Base-by-base conservation (phyloP, 148 eudicot species). In the Vaccinium corymbosum region DNA sequence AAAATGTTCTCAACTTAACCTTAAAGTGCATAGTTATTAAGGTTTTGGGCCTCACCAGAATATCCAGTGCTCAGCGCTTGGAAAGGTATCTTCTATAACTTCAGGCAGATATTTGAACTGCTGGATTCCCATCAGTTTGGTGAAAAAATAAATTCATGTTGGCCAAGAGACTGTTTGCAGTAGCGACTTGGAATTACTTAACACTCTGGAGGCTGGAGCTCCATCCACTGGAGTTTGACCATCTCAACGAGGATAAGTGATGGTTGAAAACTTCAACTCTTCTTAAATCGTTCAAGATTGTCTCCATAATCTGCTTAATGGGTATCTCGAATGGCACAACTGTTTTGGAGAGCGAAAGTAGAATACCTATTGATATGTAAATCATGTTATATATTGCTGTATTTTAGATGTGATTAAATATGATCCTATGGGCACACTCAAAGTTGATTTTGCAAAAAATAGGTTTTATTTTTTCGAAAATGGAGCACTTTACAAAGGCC, bases 401-500 rank as follows among this genome's bases (percentile, higher is more conserved):
- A 50, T 27, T 55, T 55, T 52, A 76, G 1, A 22, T 27, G 59
- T 78, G 15, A 78, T 2, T 8, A 51, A 15, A 64, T 22, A 10
- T 64, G 12, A 50, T 64, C 71, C 71, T 64, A 61, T 48, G 79
- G 79, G 27, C 15, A 53, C 42, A 4, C 57, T 52, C 38, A 78
- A 78, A 29, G 29, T 52, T 51, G 61, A 78, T 25, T 19, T 16
- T 55, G 42, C 25, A 2, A 11, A 35, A 52, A 77, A 22, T 46
- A 50, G 19, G 57, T 51, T 77, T 52, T 15, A 50, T 14, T 5
- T 48, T 15, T 56, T n/a, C 35, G 7, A 7, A 42, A 25, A 5
- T 10, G 81, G 46, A 32, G 70, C 76, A 66, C 75, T 81, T 22
- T 25, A 14, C 75, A 68, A 81, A 49, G 76, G 57, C 55, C 35